Conservation (phyloP, 2,329 filamentous ascomycete species). For the Orbilia oligospora region DNA sequence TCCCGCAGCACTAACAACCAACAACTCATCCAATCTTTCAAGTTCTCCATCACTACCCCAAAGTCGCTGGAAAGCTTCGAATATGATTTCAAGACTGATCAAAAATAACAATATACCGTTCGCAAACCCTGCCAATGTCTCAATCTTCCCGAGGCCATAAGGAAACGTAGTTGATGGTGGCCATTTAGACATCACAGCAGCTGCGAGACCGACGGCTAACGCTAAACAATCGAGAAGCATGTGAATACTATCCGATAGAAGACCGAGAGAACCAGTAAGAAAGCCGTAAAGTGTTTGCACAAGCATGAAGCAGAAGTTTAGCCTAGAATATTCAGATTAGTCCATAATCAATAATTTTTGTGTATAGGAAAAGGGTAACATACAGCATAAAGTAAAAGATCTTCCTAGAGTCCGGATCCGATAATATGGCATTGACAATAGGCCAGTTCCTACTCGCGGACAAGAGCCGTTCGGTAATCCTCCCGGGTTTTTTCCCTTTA, state of each 20-base stretch:
- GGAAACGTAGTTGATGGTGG: constrained; percentile 89
- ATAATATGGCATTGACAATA: constrained; percentile 85
- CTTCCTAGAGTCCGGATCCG: constrained; percentile 90
- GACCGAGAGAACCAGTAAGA: constrained; percentile 88
- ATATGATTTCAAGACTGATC: constrained; percentile 94
- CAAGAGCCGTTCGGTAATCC: constrained; percentile 81
- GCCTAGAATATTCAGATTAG: constrained; percentile 70
- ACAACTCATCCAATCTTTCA: constrained; percentile 85
- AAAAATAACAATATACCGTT: constrained; percentile 97
- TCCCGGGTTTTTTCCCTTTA: constrained; percentile 10
- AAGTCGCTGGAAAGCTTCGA: constrained; percentile 90
- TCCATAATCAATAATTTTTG: background rate
- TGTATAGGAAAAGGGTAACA: constrained; percentile 64
- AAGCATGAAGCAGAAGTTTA: constrained; percentile 95
- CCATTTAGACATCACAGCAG: constrained; percentile 97
- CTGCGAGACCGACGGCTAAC: constrained; percentile 88
- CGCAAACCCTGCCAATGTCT: constrained; percentile 94
- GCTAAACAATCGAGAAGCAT: constrained; percentile 99
- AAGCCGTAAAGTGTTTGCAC: constrained; percentile 96
- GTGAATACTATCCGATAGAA: constrained; percentile 98
- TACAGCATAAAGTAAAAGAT: constrained; percentile 98
- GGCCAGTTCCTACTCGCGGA: constrained; percentile 79
- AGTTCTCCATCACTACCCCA: constrained; percentile 83
- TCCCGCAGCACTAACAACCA: constrained; percentile 88
- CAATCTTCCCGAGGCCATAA: constrained; percentile 96